Evolutionary conservation across 257 asterid species (phyloP).

Genomic region (Solanum lycopersicoides): DNA sequence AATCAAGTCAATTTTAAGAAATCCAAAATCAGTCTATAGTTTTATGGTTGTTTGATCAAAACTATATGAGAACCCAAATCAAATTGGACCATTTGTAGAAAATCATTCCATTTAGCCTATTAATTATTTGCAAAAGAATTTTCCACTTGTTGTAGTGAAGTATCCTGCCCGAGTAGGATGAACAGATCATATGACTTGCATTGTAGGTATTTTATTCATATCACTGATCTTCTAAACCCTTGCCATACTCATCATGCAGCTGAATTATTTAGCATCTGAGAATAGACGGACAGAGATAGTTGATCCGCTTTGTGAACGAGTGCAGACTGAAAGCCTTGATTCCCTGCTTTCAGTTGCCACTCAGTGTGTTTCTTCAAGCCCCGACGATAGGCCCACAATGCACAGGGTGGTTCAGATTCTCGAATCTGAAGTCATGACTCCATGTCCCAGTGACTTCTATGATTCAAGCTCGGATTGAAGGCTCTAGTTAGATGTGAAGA

Average conservation of each 20-base stretch:
- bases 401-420: constrained; percentile 83
- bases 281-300: constrained; percentile 71
- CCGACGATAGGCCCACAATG: constrained; percentile 95
- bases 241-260: constrained; percentile 32
- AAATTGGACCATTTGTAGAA: neutral
- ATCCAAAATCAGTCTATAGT: neutral
- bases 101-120: neutral
- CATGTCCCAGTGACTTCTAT: constrained; percentile 89
- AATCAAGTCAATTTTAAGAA: neutral
- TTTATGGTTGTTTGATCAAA: neutral
- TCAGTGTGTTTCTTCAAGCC: constrained; percentile 73
- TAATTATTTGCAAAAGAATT: neutral
- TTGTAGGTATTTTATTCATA: neutral
- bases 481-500: neutral
- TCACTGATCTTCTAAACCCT: neutral
- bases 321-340: constrained; percentile 64
- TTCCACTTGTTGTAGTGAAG: neutral
- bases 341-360: constrained; percentile 67
- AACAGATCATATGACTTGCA: neutral
- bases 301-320: constrained; percentile 73
- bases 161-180: neutral
- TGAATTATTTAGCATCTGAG: constrained; percentile 66
- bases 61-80: neutral
- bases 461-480: constrained; percentile 76
- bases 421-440: constrained; percentile 85